Evolutionary conservation across 2,329 filamentous ascomycete species (phyloP), one percentile per base, ranked within the genome.

Genomic region (Periconia macrospinosa): DNA sequence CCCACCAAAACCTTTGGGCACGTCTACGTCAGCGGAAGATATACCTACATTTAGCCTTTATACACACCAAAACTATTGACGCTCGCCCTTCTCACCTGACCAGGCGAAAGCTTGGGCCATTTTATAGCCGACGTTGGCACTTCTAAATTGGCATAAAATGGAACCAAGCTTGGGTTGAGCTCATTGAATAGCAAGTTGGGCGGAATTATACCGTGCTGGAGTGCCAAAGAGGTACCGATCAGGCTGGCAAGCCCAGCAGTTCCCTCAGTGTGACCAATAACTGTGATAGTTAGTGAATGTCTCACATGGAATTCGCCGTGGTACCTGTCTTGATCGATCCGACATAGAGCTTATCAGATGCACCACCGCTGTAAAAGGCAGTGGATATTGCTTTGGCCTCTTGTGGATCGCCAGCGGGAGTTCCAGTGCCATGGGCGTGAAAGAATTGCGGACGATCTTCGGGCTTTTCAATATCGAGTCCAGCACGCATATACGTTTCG

Each of bases 321-420:
- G n/a, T n/a, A n/a, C n/a, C 72, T 67, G 63, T 76, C 27, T 53
- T 53, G 37, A 52, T 48, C 54, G 45, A 64, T 23, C 35, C 50
- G 27, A 57, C 67, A 37, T 46, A 65, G 46, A 52, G 35, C 2
- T 30, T n/a, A 15, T 20, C 9, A 9, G 3, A 3, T 3, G 3
- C 11, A 37, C 11, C 33, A 37, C 5, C 37, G 11, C 43, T 20
- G 11, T 49, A 51, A 37, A 65, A 61, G 3, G 56, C 61, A 30
- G 8, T 47, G 35, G 30, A 58, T 45, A 57, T 60, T 20, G 56
- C 61, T 43, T 45, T 42, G 0, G 57, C 57, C 43, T 71, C 67
- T 13, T 63, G 51, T 1, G 62, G 58, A 42, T 69, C 66, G 2
- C 84, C 83, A 2, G 79, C 82, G 41, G 59, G 56, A 1, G 75